Base-by-base conservation (phyloP, 2,329 filamentous ascomycete species). In the Penicillium sumatraense region DNA sequence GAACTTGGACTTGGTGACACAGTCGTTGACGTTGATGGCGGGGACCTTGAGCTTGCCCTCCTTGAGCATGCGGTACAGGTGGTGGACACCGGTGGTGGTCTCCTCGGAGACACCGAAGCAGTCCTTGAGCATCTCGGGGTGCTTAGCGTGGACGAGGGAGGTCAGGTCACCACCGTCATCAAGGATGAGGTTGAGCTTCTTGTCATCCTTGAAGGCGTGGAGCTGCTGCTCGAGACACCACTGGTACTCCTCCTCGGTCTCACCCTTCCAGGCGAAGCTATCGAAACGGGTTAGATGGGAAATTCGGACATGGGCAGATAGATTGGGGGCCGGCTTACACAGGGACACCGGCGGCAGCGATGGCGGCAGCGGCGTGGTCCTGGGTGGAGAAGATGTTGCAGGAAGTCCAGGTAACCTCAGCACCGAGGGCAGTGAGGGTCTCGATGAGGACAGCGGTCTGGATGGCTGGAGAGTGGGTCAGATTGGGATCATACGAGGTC, bases 361-460 rank as follows among this genome's bases (percentile, higher is more conserved):
- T 97, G 78, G 95, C 95, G 66, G 95, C 93, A 52, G 95, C 95
- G 71, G 95, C 95, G 82, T 98, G 93, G 82, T 98, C 95, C 81
- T 97, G 93, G 70, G 93, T 98, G 78, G 90, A 95, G 89, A 97
- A 99, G 81, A 99, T 98, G 87, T 99, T 98, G 89, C 95, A 99
- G 70, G 90, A 95, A 60, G 93, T 90, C 95, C 95, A 98, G 76
- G 95, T 99, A 71, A 98, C 90, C 86, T 98, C 95, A 72, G 95
- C 95, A 82, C 95, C 95, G 72, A 99, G 91, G 68, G 89, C 83
- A 72, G 85, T 90, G 75, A 99, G 88, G 66, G 95, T 99, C 88
- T 99, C 95, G 80, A 99, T 99, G 73, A 99, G 89, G 75, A 99
- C 95, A 70, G 95, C 95, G 65, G 95, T 99, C 85, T 99, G 95